Conservation (phyloP, 352 stramenopile species). For the Lagenidium sp. region DNA sequence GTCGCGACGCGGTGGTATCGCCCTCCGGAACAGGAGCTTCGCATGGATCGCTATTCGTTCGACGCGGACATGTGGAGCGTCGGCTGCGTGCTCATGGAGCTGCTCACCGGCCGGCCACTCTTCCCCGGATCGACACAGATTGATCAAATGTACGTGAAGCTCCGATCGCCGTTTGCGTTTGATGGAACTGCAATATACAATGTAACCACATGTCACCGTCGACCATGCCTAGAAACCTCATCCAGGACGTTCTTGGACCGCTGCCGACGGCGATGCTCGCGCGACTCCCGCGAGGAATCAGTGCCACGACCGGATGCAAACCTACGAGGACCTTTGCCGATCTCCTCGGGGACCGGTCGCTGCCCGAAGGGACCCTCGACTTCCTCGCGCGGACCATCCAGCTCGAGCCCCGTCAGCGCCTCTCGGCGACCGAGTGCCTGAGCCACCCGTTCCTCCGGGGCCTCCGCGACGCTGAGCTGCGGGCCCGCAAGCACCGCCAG, state of each 20-base stretch:
- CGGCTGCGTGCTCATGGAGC: constrained; percentile 63
- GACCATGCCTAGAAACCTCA: constrained; percentile 44
- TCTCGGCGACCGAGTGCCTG: constrained; percentile 41
- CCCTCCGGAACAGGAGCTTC: constrained; percentile 72
- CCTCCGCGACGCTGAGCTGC: constrained; percentile 41
- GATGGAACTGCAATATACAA: neutral
- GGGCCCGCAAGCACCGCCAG: constrained; percentile 22
- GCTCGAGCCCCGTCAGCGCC: constrained; percentile 43
- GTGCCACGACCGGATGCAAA: constrained; percentile 17
- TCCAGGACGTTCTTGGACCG: constrained; percentile 57
- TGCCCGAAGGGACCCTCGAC: constrained; percentile 56
- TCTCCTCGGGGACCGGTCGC: constrained; percentile 23
- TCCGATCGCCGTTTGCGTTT: neutral
- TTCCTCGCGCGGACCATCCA: constrained; percentile 55
- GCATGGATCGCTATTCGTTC: constrained; percentile 72
- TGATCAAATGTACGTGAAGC: constrained; percentile 53
- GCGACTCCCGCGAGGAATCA: constrained; percentile 45
- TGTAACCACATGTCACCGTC: neutral
- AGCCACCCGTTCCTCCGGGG: constrained; percentile 44
- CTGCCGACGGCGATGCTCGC: constrained; percentile 29
- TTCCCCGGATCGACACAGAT: constrained; percentile 74
- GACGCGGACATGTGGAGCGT: constrained; percentile 79
- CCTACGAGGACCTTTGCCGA: constrained; percentile 36
- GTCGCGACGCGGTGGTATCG: constrained; percentile 79
- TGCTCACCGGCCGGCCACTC: constrained; percentile 63